phyloP scores from a whole-genome alignment of 2,329 filamentous ascomycete species.

The Keithomyces neogunnii region DNA sequence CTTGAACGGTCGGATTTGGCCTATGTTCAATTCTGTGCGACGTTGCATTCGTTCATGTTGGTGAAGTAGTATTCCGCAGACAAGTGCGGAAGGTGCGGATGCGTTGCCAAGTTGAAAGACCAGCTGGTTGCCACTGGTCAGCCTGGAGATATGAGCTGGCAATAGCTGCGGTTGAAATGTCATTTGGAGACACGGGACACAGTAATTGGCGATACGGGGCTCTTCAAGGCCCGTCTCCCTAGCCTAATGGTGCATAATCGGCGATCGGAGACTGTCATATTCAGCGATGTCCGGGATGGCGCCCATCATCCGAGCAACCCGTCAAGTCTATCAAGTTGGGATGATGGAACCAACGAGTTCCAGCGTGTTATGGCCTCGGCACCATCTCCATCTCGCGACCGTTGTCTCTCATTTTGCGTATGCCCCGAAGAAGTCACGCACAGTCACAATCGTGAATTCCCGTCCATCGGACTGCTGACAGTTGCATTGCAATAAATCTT shows the following conservation, averaged over 20 bases:
- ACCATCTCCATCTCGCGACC: not conserved
- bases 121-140: too few relatives aligned
- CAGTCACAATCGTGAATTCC: not conserved
- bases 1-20: too few relatives aligned
- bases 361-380: not conserved
- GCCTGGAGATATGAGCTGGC: not conserved
- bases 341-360: not conserved
- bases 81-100: not conserved
- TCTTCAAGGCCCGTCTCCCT: too few relatives aligned
- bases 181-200: too few relatives aligned
- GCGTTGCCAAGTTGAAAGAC: not conserved
- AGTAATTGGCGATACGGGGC: too few relatives aligned
- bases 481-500: not conserved
- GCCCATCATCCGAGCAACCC: conserved; percentile 3
- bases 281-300: conserved; percentile 1
- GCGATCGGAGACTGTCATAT: not conserved
- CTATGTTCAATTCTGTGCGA: too few relatives aligned
- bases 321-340: not conserved
- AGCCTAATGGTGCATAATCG: not conserved
- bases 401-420: not conserved
- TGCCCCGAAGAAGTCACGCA: not conserved
- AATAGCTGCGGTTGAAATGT: not conserved
- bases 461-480: not conserved
- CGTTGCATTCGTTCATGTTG: too few relatives aligned
- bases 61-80: not conserved